phyloP scores from a whole-genome alignment of 2,329 filamentous ascomycete genomes.

The Calonectria ilicicola region DNA sequence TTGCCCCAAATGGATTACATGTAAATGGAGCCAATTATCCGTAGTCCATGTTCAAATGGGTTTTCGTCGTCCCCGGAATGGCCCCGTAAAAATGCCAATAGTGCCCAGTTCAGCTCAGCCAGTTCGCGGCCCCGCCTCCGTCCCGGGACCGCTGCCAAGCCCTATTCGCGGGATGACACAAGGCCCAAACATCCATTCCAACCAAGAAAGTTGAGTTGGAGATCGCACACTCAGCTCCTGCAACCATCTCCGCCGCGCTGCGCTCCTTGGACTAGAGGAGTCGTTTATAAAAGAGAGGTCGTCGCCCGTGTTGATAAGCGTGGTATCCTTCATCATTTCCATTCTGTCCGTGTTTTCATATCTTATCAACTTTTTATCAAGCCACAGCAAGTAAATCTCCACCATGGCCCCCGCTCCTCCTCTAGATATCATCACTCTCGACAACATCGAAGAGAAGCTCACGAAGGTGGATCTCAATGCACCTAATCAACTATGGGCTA shows the following conservation, averaged over 20 bases:
- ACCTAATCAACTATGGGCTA: constrained; percentile 64
- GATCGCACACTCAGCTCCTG: not conserved
- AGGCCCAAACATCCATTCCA: not conserved
- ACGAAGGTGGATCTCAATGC: constrained; percentile 60
- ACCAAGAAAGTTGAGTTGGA: not conserved
- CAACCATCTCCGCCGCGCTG: not conserved
- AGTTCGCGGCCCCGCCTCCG: constrained; percentile 12
- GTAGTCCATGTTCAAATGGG: not conserved
- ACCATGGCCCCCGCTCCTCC: constrained; percentile 50
- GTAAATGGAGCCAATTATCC: not conserved
- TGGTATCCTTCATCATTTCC: not conserved
- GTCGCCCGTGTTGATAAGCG: too few relatives aligned
- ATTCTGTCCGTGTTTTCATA: not conserved
- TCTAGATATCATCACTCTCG: constrained; percentile 50
- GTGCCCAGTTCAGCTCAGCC: not conserved
- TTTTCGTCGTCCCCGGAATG: constrained; percentile 2
- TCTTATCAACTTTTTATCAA: not conserved
- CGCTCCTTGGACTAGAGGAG: not conserved
- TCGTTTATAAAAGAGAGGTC: not conserved
- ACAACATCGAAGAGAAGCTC: constrained; percentile 62
- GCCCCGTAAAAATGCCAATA: not conserved
- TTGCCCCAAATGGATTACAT: not conserved
- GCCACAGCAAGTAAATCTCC: not conserved
- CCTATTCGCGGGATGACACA: constrained; percentile 7
- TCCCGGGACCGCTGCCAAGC: constrained; percentile 16